phyloP scores from a whole-genome alignment of 129 eudicot genomes.

The Mikania micrantha region DNA sequence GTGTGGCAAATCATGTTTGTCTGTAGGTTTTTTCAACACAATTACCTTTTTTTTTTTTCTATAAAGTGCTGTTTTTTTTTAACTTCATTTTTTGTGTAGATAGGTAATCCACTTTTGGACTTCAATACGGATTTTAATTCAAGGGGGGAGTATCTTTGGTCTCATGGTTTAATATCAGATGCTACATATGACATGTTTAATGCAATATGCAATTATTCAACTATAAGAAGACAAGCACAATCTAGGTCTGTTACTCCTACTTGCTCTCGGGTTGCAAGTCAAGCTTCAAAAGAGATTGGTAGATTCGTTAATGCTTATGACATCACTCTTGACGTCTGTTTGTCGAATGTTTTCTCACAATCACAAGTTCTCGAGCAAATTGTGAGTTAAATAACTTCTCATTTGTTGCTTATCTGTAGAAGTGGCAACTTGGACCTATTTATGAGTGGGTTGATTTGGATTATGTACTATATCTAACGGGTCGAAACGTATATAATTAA shows the following conservation, averaged over 20 bases:
- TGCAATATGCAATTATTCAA: conserved; percentile 59
- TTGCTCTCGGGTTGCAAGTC: conserved; percentile 46
- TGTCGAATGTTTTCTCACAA: conserved; percentile 45
- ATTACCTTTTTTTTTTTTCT: background rate
- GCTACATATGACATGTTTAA: conserved; percentile 43
- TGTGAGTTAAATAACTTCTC: conserved; percentile 31
- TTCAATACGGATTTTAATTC: conserved; percentile 78
- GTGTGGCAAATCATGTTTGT: background rate
- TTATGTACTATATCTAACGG: background rate
- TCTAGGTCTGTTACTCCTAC: conserved; percentile 29
- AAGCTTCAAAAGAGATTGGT: conserved; percentile 48
- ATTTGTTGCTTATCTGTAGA: background rate
- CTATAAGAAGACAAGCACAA: conserved; percentile 47
- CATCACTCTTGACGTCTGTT: conserved; percentile 70
- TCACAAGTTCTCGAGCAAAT: conserved; percentile 38
- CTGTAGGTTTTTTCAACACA: background rate
- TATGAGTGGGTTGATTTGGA: background rate
- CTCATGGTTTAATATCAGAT: conserved; percentile 94
- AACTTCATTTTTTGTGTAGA: conserved; percentile 37
- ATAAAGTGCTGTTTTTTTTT: background rate
- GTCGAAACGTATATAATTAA: background rate
- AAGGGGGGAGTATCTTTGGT: conserved; percentile 72
- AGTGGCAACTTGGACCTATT: background rate
- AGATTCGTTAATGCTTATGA: conserved; percentile 51
- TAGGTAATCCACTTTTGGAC: conserved; percentile 88